Base-by-base conservation (phyloP, 1,139 yeast genomes). In the Hansenula sp. region DNA sequence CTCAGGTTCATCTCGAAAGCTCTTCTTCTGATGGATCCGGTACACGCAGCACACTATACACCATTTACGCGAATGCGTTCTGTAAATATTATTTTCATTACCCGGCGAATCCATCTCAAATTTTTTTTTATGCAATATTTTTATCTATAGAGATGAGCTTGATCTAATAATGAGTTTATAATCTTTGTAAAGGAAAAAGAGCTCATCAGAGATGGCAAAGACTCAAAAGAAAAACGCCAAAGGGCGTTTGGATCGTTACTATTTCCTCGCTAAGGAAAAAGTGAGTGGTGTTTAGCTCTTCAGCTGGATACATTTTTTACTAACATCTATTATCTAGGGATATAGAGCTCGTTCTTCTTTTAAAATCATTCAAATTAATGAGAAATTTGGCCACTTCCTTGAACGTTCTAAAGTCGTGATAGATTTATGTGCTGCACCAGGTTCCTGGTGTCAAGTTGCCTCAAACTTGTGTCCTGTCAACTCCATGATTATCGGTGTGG, bases 401-500 rank as follows among this genome's bases (percentile, higher is more conserved):
- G 97, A 90, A 57, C 85, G 86, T 63, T 89, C 97, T n/a, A 92
- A 88, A 64, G 97, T 92, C 34, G 96, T 92, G 34, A 87, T 92
- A 42, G 99, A 92, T 76, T 73, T 92, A 54, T 92, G 99, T 83
- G 97, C 98, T 43, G 98, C 98, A 4, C 98, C 99, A 27, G 99
- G 99, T 44, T 89, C 97, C 4, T 92, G 98, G 97, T 92, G 98
- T 75, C 99, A 92, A 67, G 98, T 94, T 33, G 98, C 98, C 1
- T 80, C 95, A 4, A 88, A 88, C 48, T 66, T 88, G 44, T 90
- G 97, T 67, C 97, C 97, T 2, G 71, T 90, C 8, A 89, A 89
- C 64, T 88, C 97, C 1, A 73, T 92, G 51, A 90, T 92, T 56
- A 88, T 92, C 43, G 99, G 98, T 61, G 98, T 94, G 26, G 99